Percentiles rank a stretch among this genome's conserved stretches.
phyloP scores from a whole-genome alignment of 2,329 filamentous ascomycete species.

The Pseudomassariella vexata region DNA sequence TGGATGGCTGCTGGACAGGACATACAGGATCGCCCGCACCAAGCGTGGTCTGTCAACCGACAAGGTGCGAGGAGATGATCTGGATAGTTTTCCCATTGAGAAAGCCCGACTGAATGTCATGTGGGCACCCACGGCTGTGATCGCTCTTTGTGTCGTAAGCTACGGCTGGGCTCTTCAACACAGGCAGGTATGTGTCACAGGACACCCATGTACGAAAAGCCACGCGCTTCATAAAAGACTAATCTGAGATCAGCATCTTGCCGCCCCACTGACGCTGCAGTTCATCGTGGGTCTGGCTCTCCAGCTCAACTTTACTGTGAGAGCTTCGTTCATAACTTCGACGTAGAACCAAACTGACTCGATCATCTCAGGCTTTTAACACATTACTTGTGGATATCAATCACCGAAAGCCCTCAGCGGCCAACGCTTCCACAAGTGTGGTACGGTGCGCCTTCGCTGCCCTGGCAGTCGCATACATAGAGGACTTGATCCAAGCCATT shows the following conservation, averaged over 20 bases:
- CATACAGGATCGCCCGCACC: slow-evolving; percentile 65
- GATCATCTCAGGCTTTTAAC: slow-evolving; percentile 2
- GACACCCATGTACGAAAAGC: too few species aligned
- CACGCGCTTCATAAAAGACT: too few species aligned
- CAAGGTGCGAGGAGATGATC: slow-evolving; percentile 46
- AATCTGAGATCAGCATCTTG: too few species aligned
- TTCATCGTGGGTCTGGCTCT: slow-evolving; percentile 15
- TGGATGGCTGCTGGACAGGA: slow-evolving; percentile 55
- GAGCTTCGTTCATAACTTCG: not conserved
- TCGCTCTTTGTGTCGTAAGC: slow-evolving; percentile 44
- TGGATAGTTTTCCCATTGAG: slow-evolving; percentile 47
- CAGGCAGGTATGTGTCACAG: too few species aligned
- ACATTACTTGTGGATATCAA: slow-evolving; percentile 8
- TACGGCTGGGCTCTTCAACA: too few species aligned
- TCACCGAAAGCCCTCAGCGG: slow-evolving; percentile 4
- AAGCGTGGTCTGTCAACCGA: slow-evolving; percentile 54
- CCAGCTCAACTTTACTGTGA: slow-evolving; percentile 13
- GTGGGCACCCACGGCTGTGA: slow-evolving; percentile 47
- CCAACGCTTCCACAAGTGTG: slow-evolving; percentile 6
- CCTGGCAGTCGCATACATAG: slow-evolving; percentile 5
- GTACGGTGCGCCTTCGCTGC: slow-evolving; percentile 7
- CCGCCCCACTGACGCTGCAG: slow-evolving; percentile 13
- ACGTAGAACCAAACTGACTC: not conserved
- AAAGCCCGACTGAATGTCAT: slow-evolving; percentile 45
- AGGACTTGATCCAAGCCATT: slow-evolving; percentile 3